Percentiles rank a stretch among this genome's conserved stretches.
Evolutionary conservation across 352 stramenopile species (phyloP).

Genomic region (Globisporangium lucens): DNA sequence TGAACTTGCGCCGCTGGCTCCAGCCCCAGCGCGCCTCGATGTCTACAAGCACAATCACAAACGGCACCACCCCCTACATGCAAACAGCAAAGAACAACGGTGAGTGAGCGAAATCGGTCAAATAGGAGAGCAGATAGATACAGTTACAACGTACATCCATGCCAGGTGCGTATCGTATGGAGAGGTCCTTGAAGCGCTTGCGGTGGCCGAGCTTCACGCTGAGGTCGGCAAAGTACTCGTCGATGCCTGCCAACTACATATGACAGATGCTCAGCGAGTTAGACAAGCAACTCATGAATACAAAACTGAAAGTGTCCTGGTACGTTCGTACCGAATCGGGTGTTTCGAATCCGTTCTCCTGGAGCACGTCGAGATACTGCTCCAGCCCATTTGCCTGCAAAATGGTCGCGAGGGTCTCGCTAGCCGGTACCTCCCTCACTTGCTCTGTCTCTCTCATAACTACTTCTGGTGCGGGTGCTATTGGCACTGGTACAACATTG

Average conservation of each 20-base stretch:
- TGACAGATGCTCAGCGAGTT: not conserved
- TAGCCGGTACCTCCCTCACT: not conserved
- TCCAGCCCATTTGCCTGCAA: slow-evolving; percentile 6
- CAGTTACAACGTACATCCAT: slow-evolving; percentile 10
- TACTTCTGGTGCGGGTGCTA: not conserved
- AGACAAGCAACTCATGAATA: not conserved
- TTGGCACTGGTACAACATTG: not conserved
- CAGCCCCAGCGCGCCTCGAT: slow-evolving; percentile 11
- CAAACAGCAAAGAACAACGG: not conserved
- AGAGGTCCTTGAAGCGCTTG: slow-evolving; percentile 18
- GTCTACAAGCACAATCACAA: slow-evolving; percentile 13
- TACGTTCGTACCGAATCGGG: slow-evolving; percentile 9
- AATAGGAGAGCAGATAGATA: not conserved
- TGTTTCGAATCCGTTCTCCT: slow-evolving; percentile 16
- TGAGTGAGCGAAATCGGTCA: not conserved
- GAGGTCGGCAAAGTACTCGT: slow-evolving; percentile 13
- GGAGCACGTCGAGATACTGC: slow-evolving; percentile 14
- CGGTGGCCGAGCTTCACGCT: slow-evolving; percentile 16
- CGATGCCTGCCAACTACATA: slow-evolving; percentile 11
- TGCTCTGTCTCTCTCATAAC: not conserved
- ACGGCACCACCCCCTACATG: slow-evolving; percentile 11
- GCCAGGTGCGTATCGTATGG: slow-evolving; percentile 9
- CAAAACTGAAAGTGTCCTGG: not conserved
- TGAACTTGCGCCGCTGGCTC: slow-evolving; percentile 10
- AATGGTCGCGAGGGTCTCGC: slow-evolving; percentile 7